Evolutionary conservation across 108 stramenopile species (phyloP).

Genomic region (Nitzschia palea): DNA sequence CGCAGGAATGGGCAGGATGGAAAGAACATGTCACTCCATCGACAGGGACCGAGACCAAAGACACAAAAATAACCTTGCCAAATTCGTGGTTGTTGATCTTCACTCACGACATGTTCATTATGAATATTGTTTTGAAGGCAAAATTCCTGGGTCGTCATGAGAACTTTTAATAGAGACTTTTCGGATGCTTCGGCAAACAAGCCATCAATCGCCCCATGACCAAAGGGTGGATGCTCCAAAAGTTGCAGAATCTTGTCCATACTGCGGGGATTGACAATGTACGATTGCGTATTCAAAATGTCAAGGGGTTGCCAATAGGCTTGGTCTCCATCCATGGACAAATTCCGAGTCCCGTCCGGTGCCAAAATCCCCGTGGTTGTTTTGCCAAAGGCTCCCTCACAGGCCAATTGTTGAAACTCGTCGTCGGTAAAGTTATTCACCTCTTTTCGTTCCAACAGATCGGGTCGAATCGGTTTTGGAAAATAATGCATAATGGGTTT

Average conservation of each 20-base stretch:
- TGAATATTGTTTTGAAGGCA: not conserved
- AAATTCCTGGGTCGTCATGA: not conserved
- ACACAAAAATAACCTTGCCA: not conserved
- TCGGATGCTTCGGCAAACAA: not conserved
- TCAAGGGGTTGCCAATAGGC: not conserved
- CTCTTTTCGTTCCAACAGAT: not conserved
- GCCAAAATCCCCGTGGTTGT: not conserved
- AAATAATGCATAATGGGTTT: constrained; percentile 13
- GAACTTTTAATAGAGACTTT: not conserved
- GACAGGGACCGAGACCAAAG: not conserved
- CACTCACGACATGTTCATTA: not conserved
- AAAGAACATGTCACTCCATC: not conserved
- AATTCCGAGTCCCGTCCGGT: not conserved
- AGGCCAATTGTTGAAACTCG: not conserved
- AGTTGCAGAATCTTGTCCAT: not conserved
- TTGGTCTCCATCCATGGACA: not conserved
- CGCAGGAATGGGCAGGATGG: not conserved
- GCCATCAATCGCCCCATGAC: not conserved
- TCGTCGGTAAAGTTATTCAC: not conserved
- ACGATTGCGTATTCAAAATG: constrained; percentile 1
- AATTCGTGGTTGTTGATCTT: no score
- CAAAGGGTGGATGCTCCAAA: not conserved
- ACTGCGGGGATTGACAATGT: constrained; percentile 10
- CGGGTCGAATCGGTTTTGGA: no score
- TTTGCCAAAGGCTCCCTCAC: constrained; percentile 1